Conservation (phyloP, 495 filamentous ascomycete genomes). For the Tuber aestivum region DNA sequence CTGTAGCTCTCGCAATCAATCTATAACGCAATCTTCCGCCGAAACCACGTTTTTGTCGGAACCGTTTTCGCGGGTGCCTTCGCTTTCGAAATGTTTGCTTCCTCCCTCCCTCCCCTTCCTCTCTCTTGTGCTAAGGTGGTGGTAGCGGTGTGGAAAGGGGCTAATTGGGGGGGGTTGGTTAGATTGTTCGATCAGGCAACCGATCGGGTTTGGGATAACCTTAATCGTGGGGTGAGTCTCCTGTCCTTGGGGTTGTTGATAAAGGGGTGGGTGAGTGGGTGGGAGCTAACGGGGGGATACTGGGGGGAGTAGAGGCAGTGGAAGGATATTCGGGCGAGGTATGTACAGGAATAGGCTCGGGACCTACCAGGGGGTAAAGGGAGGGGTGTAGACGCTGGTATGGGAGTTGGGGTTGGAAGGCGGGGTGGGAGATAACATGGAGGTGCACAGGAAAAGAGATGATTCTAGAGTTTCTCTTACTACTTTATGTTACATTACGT, state of each 20-base stretch:
- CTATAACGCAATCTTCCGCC: constrained; percentile 71
- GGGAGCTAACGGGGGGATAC: neutral
- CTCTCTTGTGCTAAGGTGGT: too few species aligned
- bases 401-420: constrained; percentile 10
- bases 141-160: neutral
- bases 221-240: constrained; percentile 78
- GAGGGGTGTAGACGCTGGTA: neutral
- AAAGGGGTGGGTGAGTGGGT: neutral
- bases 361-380: neutral
- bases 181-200: constrained; percentile 72
- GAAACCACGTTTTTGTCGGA: constrained; percentile 78
- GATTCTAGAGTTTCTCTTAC: neutral
- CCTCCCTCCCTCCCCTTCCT: neutral
- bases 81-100: constrained; percentile 81
- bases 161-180: constrained; percentile 11
- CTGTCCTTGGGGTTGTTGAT: neutral
- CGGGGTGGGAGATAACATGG: neutral
- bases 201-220: constrained; percentile 78
- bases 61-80: constrained; percentile 82
- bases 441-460: neutral
- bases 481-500: neutral
- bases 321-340: constrained; percentile 95
- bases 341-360: constrained; percentile 57
- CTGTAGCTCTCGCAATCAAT: constrained; percentile 34
- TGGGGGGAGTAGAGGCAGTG: constrained; percentile 76